Conservation (phyloP, 1,139 yeast species). For the Geotrichum siamense region DNA sequence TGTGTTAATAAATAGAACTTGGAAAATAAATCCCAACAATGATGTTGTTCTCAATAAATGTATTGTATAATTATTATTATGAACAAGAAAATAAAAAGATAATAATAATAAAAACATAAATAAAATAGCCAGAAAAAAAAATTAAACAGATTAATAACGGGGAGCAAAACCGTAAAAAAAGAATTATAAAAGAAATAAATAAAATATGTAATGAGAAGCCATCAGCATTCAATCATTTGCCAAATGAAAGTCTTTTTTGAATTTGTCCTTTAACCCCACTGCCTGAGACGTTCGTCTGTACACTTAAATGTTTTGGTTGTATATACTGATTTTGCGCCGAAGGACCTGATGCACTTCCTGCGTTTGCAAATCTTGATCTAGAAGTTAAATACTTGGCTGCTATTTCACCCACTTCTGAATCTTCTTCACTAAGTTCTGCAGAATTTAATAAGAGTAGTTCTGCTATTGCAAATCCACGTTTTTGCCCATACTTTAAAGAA, state of each 20-base stretch:
- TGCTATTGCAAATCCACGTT: conserved; percentile 51
- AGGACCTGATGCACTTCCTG: too few species aligned
- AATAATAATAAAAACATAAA: too few species aligned
- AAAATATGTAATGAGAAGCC: not conserved
- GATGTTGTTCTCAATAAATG: too few species aligned
- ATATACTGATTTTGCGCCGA: too few species aligned
- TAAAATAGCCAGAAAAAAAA: too few species aligned
- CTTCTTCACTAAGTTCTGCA: conserved; percentile 24
- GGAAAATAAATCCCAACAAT: too few species aligned
- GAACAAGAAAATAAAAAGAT: too few species aligned
- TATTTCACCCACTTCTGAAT: not conserved
- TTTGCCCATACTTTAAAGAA: conserved; percentile 21
- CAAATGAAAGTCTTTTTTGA: conserved; percentile 15
- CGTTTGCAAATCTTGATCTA: not conserved
- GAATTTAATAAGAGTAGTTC: conserved; percentile 71
- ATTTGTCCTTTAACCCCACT: conserved; percentile 8
- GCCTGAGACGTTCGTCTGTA: not conserved
- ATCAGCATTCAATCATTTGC: conserved; percentile 2
- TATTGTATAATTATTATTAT: too few species aligned
- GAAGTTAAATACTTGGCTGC: not conserved
- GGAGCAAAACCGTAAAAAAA: not conserved
- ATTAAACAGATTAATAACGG: too few species aligned
- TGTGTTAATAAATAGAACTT: too few species aligned
- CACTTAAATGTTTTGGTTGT: not conserved
- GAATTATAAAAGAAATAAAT: not conserved